Evolutionary conservation across 1,284 basidiomycete genomes (phyloP), one percentile per base, ranked within the genome.

Genomic region (Sutorius eximius): DNA sequence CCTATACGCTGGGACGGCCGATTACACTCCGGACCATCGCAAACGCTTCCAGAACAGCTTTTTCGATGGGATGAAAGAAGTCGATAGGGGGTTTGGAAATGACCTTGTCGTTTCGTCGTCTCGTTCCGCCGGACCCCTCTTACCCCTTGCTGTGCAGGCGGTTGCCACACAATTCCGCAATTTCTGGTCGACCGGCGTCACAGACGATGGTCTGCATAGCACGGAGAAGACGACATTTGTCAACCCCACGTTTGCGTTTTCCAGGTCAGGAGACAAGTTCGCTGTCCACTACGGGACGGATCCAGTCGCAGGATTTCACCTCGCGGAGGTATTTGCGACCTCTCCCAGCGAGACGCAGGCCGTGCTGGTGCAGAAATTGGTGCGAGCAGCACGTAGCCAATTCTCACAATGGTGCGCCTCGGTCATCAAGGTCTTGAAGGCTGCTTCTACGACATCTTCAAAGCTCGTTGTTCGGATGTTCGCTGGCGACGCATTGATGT

Each of bases 221-320:
- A 53, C 66, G 15, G 51, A 63, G 0, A 50, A 59, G 0, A 71
- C 77, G 3, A 73, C 60, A 1, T 41, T 69, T 20, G 55, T 76
- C 32, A 83, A 83, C 52, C 79, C 82, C 0, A 78, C 76, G 0
- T 81, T 81, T 40, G 72, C 71, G 0, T 81, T 78, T 60, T 76
- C 76, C 5, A 52, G 64, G 3, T 61, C 65, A 1, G 77, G 79
- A 7, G 72, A 77, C 36, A 68, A 65, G 9, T 81, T 76, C 53
- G 60, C 71, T 30, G 68, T 80, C 1, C 80, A 83, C 55, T 79
- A 80, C 55, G 76, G 70, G 1, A 76, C 74, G 0, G 70, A 77
- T 58, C 82, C 82, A 1, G 52, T 82, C 0, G 45, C 67, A 2
- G 61, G 73, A 8, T 85, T 83, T 64, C 80, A 82, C 61, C 68